A percentile compares a stretch with the other conserved stretches of the same genome.
These are phyloP conservation scores for Exophiala bonariae DNA, from an alignment of 2,329 filamentous ascomycete genomes.

Conservation along the genomic window DNA sequence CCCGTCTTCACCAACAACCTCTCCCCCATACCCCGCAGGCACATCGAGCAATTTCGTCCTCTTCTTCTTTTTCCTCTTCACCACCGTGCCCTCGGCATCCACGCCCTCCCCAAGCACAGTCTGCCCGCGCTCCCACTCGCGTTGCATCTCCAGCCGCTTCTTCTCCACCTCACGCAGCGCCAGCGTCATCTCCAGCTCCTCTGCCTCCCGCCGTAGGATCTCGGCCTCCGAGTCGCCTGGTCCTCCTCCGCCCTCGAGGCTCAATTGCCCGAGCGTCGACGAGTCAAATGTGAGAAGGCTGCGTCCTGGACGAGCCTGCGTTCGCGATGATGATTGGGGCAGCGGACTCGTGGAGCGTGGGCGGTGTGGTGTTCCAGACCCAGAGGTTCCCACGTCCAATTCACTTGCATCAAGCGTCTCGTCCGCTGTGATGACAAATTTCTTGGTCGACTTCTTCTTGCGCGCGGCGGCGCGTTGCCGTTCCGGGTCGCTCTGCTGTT, in stretches of 20 bases:
- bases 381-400: slow-evolving; percentile 6
- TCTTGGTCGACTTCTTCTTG: slow-evolving; percentile 49
- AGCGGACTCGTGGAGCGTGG: slow-evolving; percentile 18
- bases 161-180: slow-evolving; percentile 88
- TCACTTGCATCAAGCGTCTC: slow-evolving; percentile 61
- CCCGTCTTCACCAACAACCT: slow-evolving; percentile 2
- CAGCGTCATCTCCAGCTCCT: slow-evolving; percentile 84
- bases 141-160: slow-evolving; percentile 78
- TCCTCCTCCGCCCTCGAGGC: slow-evolving; percentile 59
- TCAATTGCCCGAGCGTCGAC: slow-evolving; percentile 72
- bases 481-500: slow-evolving; percentile 5
- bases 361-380: slow-evolving; percentile 11
- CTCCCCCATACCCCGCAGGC: slow-evolving; percentile 1
- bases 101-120: slow-evolving; percentile 48
- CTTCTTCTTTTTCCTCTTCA: slow-evolving; percentile 64
- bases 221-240: slow-evolving; percentile 30
- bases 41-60: slow-evolving; percentile 35
- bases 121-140: slow-evolving; percentile 43
- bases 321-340: not conserved
- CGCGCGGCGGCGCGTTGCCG: slow-evolving; percentile 27
- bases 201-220: slow-evolving; percentile 66
- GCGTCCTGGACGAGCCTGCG: slow-evolving; percentile 51
- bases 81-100: slow-evolving; percentile 45
- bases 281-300: slow-evolving; percentile 82
- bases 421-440: slow-evolving; percentile 69